Percentiles rank a stretch among this genome's conserved stretches.
Conservation (phyloP, 768 basidiomycete species). For the Gloeopeniophorella convolvens region DNA sequence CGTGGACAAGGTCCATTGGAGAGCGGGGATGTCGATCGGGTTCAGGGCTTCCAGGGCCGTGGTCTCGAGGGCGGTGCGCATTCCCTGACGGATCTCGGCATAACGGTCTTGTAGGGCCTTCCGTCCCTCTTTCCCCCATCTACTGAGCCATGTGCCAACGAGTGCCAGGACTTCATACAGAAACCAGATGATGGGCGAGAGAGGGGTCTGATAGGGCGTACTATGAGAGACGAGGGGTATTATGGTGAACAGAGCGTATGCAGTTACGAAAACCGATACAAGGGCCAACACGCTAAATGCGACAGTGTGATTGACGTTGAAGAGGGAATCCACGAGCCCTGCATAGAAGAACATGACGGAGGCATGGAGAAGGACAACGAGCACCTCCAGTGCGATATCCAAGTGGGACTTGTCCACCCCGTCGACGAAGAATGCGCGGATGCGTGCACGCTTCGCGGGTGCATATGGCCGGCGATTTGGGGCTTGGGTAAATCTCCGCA, state of each 20-base stretch:
- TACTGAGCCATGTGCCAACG: conserved; percentile 4
- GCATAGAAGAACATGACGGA: conserved; percentile 17
- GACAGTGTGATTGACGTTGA: conserved; percentile 7
- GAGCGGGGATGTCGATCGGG: not conserved
- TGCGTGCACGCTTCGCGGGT: conserved; percentile 14
- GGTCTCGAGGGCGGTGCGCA: conserved; percentile 5
- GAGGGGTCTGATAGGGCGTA: conserved; percentile 18
- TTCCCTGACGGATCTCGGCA: not conserved
- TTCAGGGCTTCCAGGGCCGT: not conserved
- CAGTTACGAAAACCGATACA: not conserved
- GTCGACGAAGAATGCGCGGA: conserved; percentile 12
- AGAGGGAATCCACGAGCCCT: conserved; percentile 16
- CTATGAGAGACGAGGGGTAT: conserved; percentile 8
- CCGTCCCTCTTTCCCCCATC: not conserved
- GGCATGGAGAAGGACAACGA: conserved; percentile 14
- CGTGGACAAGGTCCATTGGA: conserved; percentile 7
- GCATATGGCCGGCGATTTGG: conserved; percentile 7
- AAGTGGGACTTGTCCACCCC: conserved; percentile 11
- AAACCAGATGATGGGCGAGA: conserved; percentile 10
- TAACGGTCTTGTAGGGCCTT: not conserved
- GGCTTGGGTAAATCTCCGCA: conserved; percentile 13
- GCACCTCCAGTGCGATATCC: conserved; percentile 14
- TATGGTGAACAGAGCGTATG: conserved; percentile 10
- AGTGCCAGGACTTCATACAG: not conserved
- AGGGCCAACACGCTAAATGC: not conserved